A percentile compares a stretch with the other conserved stretches of the same genome.
phyloP scores from a whole-genome alignment of 495 filamentous ascomycete species.

The Xylaria castorea region DNA sequence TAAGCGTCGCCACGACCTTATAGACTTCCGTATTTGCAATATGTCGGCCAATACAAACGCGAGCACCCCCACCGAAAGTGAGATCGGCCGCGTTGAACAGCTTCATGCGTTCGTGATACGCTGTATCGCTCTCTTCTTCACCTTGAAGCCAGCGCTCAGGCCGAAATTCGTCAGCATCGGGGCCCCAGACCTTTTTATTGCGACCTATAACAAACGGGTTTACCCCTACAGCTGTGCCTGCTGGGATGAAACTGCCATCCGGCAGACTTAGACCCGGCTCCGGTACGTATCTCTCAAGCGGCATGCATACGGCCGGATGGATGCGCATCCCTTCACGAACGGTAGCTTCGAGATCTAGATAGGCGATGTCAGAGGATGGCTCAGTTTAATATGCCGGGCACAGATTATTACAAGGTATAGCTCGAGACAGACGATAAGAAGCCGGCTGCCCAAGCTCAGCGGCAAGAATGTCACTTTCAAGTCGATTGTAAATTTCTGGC shows the following conservation, averaged over 20 bases:
- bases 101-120: conserved; percentile 37
- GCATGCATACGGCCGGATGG: conserved; percentile 54
- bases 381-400: background rate
- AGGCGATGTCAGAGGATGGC: background rate
- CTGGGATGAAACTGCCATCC: conserved; percentile 47
- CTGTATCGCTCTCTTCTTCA: conserved; percentile 33
- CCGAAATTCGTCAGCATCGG: conserved; percentile 15
- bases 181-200: conserved; percentile 54
- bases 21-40: conserved; percentile 51
- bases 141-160: background rate
- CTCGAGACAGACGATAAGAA: background rate
- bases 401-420: background rate
- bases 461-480: background rate
- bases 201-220: conserved; percentile 50
- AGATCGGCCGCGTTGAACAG: conserved; percentile 44
- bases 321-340: conserved; percentile 61
- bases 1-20: conserved; percentile 50
- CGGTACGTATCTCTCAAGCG: conserved; percentile 55
- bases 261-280: conserved; percentile 46
- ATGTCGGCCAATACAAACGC: conserved; percentile 52
- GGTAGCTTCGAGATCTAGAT: conserved; percentile 56
- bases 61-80: conserved; percentile 49
- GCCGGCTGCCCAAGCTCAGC: background rate
- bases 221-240: conserved; percentile 43
- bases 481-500: background rate